A percentile compares a stretch with the other conserved stretches of the same genome.
These are phyloP conservation scores for Daldinia loculata DNA, from an alignment of 495 filamentous ascomycete genomes.

Conservation along the genomic window DNA sequence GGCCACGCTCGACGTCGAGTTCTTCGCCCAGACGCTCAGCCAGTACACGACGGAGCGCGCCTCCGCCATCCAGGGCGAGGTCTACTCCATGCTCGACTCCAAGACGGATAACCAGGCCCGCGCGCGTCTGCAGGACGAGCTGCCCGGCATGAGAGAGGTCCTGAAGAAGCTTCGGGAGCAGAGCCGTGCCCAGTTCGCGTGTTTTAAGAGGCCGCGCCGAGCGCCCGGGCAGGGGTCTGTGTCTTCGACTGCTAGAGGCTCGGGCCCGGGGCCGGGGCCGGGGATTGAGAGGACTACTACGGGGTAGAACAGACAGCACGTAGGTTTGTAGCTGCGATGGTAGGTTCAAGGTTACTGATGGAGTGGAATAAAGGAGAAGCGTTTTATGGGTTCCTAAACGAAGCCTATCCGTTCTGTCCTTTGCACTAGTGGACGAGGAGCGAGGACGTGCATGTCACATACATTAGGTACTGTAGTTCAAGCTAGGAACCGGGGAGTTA, in stretches of 20 bases:
- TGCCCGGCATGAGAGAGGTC: constrained; percentile 85
- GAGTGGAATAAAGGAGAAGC: background rate
- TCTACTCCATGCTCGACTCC: constrained; percentile 87
- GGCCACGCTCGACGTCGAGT: constrained; percentile 95
- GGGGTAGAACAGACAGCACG: constrained; percentile 29
- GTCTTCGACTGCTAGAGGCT: background rate
- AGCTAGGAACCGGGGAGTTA: background rate
- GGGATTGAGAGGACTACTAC: constrained; percentile 41
- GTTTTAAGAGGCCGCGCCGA: constrained; percentile 68
- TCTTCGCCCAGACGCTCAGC: constrained; percentile 89
- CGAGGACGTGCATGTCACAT: background rate
- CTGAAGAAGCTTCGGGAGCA: constrained; percentile 84
- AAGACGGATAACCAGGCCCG: constrained; percentile 88
- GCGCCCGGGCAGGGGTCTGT: background rate
- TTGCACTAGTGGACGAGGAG: background rate
- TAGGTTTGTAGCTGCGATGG: background rate
- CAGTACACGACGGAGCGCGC: constrained; percentile 88
- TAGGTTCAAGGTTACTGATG: background rate
- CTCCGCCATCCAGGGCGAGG: constrained; percentile 77
- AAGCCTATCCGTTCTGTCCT: no score
- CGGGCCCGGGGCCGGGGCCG: background rate
- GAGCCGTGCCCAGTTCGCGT: constrained; percentile 85
- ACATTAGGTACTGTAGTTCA: no score
- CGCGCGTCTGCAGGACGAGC: constrained; percentile 78
- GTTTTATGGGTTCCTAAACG: background rate